Base-by-base conservation (phyloP, 768 basidiomycete species). In the Rhizopogon sp. region DNA sequence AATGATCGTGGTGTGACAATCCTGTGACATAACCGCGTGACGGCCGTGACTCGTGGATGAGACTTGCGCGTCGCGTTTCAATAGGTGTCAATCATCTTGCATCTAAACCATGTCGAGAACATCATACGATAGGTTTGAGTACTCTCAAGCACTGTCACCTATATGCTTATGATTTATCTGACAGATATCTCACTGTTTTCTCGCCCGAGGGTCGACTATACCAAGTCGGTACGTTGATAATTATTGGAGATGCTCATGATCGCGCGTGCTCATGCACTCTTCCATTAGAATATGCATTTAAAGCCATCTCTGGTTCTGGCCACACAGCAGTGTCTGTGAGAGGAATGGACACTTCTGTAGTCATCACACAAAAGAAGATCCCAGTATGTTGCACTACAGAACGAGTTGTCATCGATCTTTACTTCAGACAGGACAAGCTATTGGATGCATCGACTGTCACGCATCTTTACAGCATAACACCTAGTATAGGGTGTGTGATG, bases 361-460 rank as follows among this genome's bases (percentile, higher is more conserved):
- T 98, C 41, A 94, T 99, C 63, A 98, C 96, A 20, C 97, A 98
- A 76, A 93, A 93, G 76, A 98, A 98, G 78, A 88, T 99, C 39
- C 93, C 97, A 28, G 96, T 98, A 65, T 62, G 91, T 82, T 20
- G 14, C 22, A 41, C 39, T 20, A 41, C 22, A 9, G n/a, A 29
- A 37, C 39, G 40, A 31, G 51, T 56, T 42, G 59, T 54, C 31
- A 31, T 10, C 16, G 43, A 37, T 49, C 14, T 25, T 49, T 49
- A 49, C 47, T 49, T 37, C 22, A 25, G 22, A 49, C 62, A 98
- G 96, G 97, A 98, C 78, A 98, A 98, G 76, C 85, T 99, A 44
- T 85, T 98, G 59, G 93, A 98, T 74, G 85, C 97, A 44, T 83
- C 84, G 9, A 97, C 93, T 10, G 83, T 99, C 61, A 95, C 96